These are phyloP conservation scores for Neopestalotiopsis sp. DNA, from an alignment of 2,329 filamentous ascomycete species.

Conservation along the genomic window DNA sequence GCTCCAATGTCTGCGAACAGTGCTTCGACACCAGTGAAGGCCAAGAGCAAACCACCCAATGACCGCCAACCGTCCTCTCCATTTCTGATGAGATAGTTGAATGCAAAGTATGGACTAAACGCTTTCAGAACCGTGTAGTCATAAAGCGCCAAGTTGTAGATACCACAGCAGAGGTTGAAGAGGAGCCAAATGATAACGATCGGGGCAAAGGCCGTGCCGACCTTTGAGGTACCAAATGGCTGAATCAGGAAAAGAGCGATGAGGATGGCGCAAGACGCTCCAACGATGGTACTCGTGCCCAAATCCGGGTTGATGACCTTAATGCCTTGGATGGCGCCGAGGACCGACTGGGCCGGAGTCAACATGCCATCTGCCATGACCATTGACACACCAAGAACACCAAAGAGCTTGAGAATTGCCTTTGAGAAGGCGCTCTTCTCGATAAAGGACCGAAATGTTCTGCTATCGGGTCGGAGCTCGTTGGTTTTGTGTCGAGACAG, in stretches of 20 bases:
- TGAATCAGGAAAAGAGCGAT: slow-evolving; percentile 65
- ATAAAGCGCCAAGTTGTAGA: slow-evolving; percentile 59
- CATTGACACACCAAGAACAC: slow-evolving; percentile 67
- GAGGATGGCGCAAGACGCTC: slow-evolving; percentile 65
- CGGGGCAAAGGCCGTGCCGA: slow-evolving; percentile 65
- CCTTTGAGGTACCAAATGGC: slow-evolving; percentile 65
- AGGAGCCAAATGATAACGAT: slow-evolving; percentile 68
- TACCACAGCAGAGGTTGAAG: slow-evolving; percentile 63
- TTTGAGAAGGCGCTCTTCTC: slow-evolving; percentile 58
- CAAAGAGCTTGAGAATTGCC: slow-evolving; percentile 58
- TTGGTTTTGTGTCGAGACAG: slow-evolving; percentile 59
- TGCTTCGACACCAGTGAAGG: slow-evolving; percentile 76
- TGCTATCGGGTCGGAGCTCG: slow-evolving; percentile 56
- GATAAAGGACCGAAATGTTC: slow-evolving; percentile 55
- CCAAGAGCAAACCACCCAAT: slow-evolving; percentile 69
- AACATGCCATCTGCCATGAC: slow-evolving; percentile 67
- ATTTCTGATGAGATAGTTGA: slow-evolving; percentile 62
- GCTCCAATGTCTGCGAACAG: slow-evolving; percentile 77
- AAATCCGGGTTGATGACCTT: slow-evolving; percentile 60
- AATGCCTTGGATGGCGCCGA: slow-evolving; percentile 68
- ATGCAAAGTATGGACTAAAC: slow-evolving; percentile 60
- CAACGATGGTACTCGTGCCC: slow-evolving; percentile 59
- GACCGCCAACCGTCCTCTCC: slow-evolving; percentile 62
- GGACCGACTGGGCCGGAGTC: slow-evolving; percentile 69
- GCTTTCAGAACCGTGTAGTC: slow-evolving; percentile 57